Base-by-base conservation (phyloP, 2,329 filamentous ascomycete genomes). In the Piedraia hortae region DNA sequence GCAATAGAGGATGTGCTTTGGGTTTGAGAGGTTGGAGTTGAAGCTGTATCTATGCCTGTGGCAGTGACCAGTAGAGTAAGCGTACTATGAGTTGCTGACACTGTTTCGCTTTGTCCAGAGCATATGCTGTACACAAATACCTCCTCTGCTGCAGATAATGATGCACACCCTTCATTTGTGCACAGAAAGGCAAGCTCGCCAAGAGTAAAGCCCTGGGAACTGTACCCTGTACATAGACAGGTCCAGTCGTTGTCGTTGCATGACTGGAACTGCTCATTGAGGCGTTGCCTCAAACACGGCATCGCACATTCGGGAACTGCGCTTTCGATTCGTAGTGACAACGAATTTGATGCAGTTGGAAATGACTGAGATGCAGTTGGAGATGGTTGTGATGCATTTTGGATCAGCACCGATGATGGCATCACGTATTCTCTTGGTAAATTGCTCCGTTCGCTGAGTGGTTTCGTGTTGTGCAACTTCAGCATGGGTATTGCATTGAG, bases 181-280 rank as follows among this genome's bases (percentile, higher is more conserved):
- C 37, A 41, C 13, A 34, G 20, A 21, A 37, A 29, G 1, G 35
- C 39, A 4, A 41, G 26, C 25, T 45, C 42, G 12, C 42, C 42
- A 6, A 45, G 26, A 3, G 39, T 38, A 21, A 30, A 37, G 7
- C 38, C 39, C 16, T 35, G 16, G 7, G 28, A 24, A 28, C 37
- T 38, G 27, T 43, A 43, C 13, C 30, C 17, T 11, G 31, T 32
- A 27, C 41, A 44, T 5, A 44, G 24, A 24, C 41, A 44, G 2
- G 25, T 22, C 6, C 36, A 22, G 8, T 11, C 19, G 19, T 38
- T 31, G 19, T 23, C 17, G 3, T 26, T 19, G 14, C 35, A 38
- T 3, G 22, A 10, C 12, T 10, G 9, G 17, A 29, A 41, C 12
- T 32, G 23, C 15, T 34, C 21, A 9, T 21, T 18, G 16, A 42